These are phyloP conservation scores for Ormosia semicastrata DNA, from an alignment of 306 rosid species.

Conservation along the genomic window DNA sequence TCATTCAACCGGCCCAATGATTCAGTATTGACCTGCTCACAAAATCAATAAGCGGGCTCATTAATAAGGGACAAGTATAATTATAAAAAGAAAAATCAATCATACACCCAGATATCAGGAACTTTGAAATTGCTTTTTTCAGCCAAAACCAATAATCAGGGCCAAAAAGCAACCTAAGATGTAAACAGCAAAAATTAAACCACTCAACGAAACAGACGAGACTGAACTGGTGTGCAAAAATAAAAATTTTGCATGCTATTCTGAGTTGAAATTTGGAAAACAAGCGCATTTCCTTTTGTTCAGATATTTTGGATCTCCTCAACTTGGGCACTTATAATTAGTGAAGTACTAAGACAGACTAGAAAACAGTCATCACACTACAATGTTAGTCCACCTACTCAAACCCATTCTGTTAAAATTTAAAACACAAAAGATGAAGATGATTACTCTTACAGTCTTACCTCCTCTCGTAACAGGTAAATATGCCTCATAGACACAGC, in stretches of 20 bases:
- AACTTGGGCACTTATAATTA: background rate
- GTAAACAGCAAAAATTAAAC: background rate
- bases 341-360: background rate
- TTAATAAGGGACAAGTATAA: conserved; percentile 39
- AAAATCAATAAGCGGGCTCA: conserved; percentile 53
- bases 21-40: conserved; percentile 76
- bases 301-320: background rate
- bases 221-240: background rate
- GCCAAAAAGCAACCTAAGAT: background rate
- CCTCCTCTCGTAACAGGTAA: background rate
- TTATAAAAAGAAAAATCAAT: background rate
- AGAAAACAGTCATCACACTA: background rate
- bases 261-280: background rate
- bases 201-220: background rate
- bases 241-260: background rate
- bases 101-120: background rate
- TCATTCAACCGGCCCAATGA: conserved; percentile 67
- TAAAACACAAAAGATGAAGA: conserved; percentile 8
- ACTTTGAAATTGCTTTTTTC: background rate
- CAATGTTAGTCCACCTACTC: background rate
- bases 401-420: background rate
- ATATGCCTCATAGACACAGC: background rate
- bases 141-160: background rate
- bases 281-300: background rate
- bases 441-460: background rate